Percentiles rank a stretch among this genome's conserved stretches.
phyloP scores from a whole-genome alignment of 345 rosid species.

The Iberis pinnata region DNA sequence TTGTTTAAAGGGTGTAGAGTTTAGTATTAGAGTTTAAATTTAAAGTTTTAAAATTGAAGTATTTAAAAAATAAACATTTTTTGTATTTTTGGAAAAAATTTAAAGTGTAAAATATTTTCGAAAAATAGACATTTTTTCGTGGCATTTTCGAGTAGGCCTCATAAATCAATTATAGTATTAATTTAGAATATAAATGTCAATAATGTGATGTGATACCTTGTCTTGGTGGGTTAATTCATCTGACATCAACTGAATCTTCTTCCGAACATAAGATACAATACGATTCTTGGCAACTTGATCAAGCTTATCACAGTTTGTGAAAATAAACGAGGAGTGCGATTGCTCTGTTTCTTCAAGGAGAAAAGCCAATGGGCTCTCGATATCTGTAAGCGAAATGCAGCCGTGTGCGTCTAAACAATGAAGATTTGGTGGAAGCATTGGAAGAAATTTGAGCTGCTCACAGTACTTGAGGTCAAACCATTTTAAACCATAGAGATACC shows the following conservation, averaged over 20 bases:
- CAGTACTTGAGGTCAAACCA: constrained; percentile 15
- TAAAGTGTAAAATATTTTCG: no score
- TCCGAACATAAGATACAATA: constrained; percentile 6
- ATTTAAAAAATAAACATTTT: no score
- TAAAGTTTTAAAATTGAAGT: no score
- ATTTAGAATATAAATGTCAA: no score
- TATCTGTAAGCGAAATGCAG: background rate
- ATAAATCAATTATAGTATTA: no score
- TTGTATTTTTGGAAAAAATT: no score
- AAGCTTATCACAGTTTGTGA: constrained; percentile 7
- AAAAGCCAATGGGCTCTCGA: background rate
- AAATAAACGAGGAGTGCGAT: constrained; percentile 4
- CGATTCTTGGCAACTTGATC: constrained; percentile 1
- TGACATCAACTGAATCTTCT: constrained; percentile 3
- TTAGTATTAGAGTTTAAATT: no score
- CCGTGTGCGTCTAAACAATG: constrained; percentile 15
- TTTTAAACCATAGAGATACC: constrained; percentile 1
- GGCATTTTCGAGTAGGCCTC: no score
- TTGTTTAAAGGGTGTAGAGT: no score
- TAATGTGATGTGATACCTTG: constrained; percentile 13
- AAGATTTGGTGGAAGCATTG: constrained; percentile 18
- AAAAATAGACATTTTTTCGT: no score
- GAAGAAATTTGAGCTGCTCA: constrained; percentile 7
- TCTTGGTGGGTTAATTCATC: constrained; percentile 5
- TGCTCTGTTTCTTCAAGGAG: background rate